Evolutionary conservation across 768 basidiomycete species (phyloP).

Genomic region (Leucocoprinus sp.): DNA sequence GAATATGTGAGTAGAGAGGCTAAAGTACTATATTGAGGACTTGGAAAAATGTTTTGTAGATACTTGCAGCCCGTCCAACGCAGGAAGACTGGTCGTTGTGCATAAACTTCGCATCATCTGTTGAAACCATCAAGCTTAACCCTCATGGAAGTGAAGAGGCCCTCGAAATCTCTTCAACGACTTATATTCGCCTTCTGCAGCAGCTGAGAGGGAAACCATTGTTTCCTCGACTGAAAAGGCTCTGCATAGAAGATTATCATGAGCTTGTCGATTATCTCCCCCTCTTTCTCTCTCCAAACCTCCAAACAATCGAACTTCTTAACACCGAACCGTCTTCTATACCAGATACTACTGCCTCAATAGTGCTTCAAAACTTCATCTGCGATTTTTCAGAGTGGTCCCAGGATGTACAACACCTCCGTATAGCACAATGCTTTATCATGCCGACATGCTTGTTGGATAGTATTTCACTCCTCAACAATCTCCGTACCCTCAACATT

Average conservation of each 20-base stretch:
- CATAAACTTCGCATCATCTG: not conserved
- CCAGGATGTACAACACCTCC: not conserved
- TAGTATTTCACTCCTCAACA: not conserved
- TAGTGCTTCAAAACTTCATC: not conserved
- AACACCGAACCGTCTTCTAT: not conserved
- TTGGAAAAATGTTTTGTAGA: not conserved
- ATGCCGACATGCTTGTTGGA: not conserved
- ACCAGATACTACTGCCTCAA: not conserved
- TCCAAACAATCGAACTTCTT: not conserved
- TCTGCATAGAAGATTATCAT: not conserved
- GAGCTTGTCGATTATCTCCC: not conserved
- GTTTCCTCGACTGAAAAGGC: not conserved
- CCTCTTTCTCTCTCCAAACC: not conserved
- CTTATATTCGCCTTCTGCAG: conserved; percentile 1
- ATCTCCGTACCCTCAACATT: not conserved
- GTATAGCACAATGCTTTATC: not conserved
- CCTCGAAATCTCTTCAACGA: not conserved
- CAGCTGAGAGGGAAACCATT: not conserved
- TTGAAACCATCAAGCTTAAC: not conserved
- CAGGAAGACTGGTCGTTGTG: not conserved
- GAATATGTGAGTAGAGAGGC: no score
- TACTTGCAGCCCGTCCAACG: not conserved
- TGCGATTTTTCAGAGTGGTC: not conserved
- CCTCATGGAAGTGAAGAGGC: not conserved
- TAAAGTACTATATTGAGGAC: no score